Evolutionary conservation across 1,284 basidiomycete genomes (phyloP), one percentile per base, ranked within the genome.

Genomic region (Ceratobasidium sp.): DNA sequence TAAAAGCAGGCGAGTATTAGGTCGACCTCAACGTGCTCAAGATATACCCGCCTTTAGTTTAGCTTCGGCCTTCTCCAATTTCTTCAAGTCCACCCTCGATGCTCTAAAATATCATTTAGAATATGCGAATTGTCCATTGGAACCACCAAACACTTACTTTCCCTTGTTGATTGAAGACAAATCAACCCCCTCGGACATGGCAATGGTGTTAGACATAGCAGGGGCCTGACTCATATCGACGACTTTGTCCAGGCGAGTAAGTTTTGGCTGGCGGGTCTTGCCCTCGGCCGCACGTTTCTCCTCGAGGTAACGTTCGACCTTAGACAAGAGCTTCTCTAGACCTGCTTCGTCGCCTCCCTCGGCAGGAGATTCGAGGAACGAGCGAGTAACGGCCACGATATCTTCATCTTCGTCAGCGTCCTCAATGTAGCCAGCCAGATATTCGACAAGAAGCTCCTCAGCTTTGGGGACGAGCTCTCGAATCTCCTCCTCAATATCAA

Each of bases 11-110:
- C 50, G 2, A 47, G 20, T 15, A 67, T 31, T 17, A 34, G n/a
- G 29, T 57, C 27, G 13, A 17, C 40, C 47, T n/a, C 27, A 45
- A 6, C 35, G n/a, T 8, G 15, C 40, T 50, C 6, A 34, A 13
- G 45, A 52, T 42, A 52, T 31, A 72, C 79, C 65, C 71, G 88
- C 90, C 82, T 90, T 90, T 71, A 99, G 89, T 79, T 99, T 99
- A 2, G 95, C 94, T 79, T 99, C 97, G 74, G 97, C 95, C 79
- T 98, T 98, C 79, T 98, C 97, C 17, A 99, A 87, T 77, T 98
- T 98, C 81, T 94, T 96, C 73, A 99, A 87, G 82, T 99, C 97
- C 69, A 99, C 97, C 54, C 93, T 90, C 53, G 95, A 96, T 34
- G 93, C 93, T 79, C 93, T 93, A 71, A 52, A 47, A 60, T 71